Evolutionary conservation across 495 filamentous ascomycete genomes (phyloP), one percentile per base, ranked within the genome.

Genomic region (Rostrohypoxylon terebratum): DNA sequence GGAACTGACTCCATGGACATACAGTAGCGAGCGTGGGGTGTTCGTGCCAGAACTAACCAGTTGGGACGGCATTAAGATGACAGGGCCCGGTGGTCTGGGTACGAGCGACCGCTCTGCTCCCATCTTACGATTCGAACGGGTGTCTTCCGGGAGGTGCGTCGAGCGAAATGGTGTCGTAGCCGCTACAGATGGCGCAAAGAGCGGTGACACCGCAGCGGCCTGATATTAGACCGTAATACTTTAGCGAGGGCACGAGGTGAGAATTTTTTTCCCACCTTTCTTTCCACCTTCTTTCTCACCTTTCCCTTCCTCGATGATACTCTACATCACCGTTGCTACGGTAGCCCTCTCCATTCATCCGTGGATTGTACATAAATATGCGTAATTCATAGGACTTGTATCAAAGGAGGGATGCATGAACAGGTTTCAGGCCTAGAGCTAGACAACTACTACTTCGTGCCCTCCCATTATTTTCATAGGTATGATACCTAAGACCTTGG

Each of bases 191-290:
- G 61, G 57, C 45, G 61, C 50, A 73, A 69, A 69, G 61, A 73
- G 71, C 71, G 71, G 71, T 73, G 71, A 73, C 71, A 73, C 71
- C 34, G 18, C 44, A 45, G 61, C 53, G 7, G n/a, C 21, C 47
- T 53, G 28, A 25, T 59, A 34, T 50, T 36, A 57, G 36, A 54
- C 62, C 38, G 28, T 40, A 9, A 10, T 51, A 13, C 25, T 14
- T 38, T 40, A 34, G 36, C 34, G 20, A 42, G 36, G 34, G 7
- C n/a, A 23, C 34, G 20, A 42, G 36, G 34, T 18, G 31, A 23
- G 13, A 42, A 36, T 2, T 7, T 10, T 1, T n/a, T n/a, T 14
- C 51, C n/a, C 51, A n/a, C 28, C 28, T n/a, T 55, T 31, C 36
- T 5, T 47, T 33, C 13, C 11, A 38, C 34, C 34, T 23, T 31